Evolutionary conservation across 495 filamentous ascomycete species (phyloP), one percentile per base, ranked within the genome.

Genomic region (Aspergillus cristatus): DNA sequence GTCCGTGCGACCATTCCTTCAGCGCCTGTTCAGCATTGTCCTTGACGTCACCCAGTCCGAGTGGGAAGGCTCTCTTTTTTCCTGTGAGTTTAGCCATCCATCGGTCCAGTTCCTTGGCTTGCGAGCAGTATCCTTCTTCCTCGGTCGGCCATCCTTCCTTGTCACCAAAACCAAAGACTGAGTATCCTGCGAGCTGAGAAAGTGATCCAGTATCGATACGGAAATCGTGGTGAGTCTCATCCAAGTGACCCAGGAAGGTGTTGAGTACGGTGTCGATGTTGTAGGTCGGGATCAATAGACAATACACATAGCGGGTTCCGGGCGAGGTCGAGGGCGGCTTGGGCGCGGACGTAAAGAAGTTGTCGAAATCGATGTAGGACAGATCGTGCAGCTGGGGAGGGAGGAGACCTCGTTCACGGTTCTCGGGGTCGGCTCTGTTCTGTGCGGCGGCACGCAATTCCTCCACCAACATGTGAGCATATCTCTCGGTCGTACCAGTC

Each of bases 51-150:
- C 82, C 86, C 68, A 89, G 78, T 2, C 90, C 90, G 2, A 97
- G 60, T 2, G 90, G 91, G 48, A 79, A 96, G 0, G 86, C 81
- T 36, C 81, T 59, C 57, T 84, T 91, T 43, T 77, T 71, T 2
- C 77, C 82, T 0, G 86, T 94, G 38, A 97, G 66, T 48, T 82
- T 91, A 24, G 90, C 89, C 78, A 97, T 82, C 91, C 90, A 97
- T 51, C 80, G 89, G 49, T 97, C 90, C 1, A 91, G 68, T 37
- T 91, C 79, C 49, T 78, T 80, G 0, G 89, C 90, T 52, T 97
- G 88, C 20, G 81, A 84, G 53, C 90, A 95, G 58, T 85, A 97
- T 0, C 89, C 90, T 46, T 93, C 85, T 38, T 82, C 79, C 50
- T 89, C 86, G 0, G 80, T 85, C 2, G 86, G 84, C 90, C 90